phyloP scores from a whole-genome alignment of 2,329 filamentous ascomycete genomes.

The Xylariaceae sp. region DNA sequence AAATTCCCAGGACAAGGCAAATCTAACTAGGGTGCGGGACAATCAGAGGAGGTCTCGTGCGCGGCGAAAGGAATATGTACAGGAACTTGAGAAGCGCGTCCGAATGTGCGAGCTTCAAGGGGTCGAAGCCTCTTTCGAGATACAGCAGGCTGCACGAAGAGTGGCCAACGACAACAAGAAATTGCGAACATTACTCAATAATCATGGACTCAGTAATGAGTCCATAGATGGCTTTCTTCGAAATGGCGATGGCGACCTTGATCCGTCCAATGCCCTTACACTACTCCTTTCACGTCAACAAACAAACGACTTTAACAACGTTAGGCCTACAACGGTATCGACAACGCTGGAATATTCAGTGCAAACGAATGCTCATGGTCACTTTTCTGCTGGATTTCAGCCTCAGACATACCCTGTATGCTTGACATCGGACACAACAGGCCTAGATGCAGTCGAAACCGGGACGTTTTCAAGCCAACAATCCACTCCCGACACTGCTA shows the following conservation, averaged over 20 bases:
- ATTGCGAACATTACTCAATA: slow-evolving; percentile 60
- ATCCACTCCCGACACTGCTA: background rate
- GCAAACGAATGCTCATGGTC: background rate
- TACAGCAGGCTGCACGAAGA: slow-evolving; percentile 69
- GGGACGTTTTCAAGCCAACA: background rate
- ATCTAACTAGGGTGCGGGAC: slow-evolving; percentile 58
- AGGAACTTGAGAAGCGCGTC: slow-evolving; percentile 68
- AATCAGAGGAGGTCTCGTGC: slow-evolving; percentile 79
- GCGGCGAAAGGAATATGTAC: slow-evolving; percentile 72
- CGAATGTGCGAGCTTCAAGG: slow-evolving; percentile 66
- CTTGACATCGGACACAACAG: background rate
- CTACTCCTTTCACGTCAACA: slow-evolving; percentile 4
- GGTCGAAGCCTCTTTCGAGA: slow-evolving; percentile 69
- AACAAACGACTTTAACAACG: background rate
- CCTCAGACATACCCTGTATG: background rate
- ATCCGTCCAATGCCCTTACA: slow-evolving; percentile 14
- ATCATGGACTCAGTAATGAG: slow-evolving; percentile 59
- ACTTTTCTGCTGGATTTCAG: background rate
- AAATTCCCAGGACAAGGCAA: slow-evolving; percentile 16
- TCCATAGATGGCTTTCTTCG: slow-evolving; percentile 20
- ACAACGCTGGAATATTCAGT: background rate
- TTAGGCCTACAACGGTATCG: background rate
- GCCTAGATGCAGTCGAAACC: background rate
- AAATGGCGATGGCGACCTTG: slow-evolving; percentile 3
- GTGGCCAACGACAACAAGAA: slow-evolving; percentile 72